Percentiles rank a stretch among this genome's conserved stretches.
Evolutionary conservation across 208 protist genomes (phyloP).

Genomic region (Acanthamoeba quina): DNA sequence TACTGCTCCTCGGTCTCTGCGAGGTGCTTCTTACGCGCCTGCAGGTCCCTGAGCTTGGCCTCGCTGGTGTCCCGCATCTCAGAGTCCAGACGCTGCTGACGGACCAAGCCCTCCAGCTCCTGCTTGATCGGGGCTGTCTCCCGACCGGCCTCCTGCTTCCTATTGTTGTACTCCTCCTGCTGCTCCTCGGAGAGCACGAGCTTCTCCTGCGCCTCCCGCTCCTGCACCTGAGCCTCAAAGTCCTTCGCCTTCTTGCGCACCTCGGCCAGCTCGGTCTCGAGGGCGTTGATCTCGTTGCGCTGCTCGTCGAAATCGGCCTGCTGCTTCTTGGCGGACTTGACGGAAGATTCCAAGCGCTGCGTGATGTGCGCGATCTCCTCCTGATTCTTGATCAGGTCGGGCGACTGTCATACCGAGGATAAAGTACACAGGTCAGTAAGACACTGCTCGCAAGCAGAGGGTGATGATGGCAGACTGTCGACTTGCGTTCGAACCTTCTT

Average conservation of each 20-base stretch:
- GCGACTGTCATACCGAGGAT: background rate
- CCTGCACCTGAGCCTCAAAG: conserved; percentile 89
- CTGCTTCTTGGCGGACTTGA: conserved; percentile 54
- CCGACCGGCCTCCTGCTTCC: conserved; percentile 89
- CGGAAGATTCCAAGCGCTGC: background rate
- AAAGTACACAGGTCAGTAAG: background rate
- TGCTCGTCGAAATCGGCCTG: conserved; percentile 84
- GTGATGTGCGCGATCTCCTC: conserved; percentile 52
- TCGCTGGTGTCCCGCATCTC: conserved; percentile 87
- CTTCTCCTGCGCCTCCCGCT: conserved; percentile 22
- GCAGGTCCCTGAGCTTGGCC: conserved; percentile 87
- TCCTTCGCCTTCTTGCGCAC: conserved; percentile 88
- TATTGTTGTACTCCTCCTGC: conserved; percentile 78
- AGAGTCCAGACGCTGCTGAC: conserved; percentile 58
- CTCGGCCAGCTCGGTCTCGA: conserved; percentile 85
- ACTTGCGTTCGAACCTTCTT: background rate
- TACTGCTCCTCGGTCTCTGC: conserved; percentile 52
- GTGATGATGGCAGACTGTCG: background rate
- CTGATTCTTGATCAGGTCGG: background rate
- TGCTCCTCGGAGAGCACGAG: conserved; percentile 70
- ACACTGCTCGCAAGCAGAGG: background rate
- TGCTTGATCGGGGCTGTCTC: conserved; percentile 84
- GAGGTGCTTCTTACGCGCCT: conserved; percentile 81
- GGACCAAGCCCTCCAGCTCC: conserved; percentile 77
- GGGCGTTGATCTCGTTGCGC: conserved; percentile 90